These are phyloP conservation scores for Sphaerulina vaccinii DNA, from an alignment of 2,329 filamentous ascomycete genomes.

Conservation along the genomic window DNA sequence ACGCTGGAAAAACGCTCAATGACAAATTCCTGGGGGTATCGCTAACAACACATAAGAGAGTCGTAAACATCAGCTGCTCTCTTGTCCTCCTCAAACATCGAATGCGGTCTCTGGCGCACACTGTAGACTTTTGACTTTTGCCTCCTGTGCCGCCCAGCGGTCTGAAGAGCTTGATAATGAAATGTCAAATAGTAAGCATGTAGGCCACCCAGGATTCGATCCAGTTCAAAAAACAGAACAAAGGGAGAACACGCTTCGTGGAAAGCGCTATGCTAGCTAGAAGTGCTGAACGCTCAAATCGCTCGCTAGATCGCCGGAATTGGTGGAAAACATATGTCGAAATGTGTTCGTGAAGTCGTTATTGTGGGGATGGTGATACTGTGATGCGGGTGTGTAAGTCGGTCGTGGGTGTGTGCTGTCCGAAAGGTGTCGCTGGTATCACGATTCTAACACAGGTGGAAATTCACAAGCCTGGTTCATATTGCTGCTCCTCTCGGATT, in stretches of 20 bases:
- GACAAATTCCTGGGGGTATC: too few relatives aligned
- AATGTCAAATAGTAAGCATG: slow-evolving; percentile 9
- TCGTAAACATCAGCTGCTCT: too few relatives aligned
- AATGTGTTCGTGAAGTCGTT: too few relatives aligned
- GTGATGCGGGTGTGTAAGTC: neutral
- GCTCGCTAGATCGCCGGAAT: neutral
- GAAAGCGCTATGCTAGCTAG: neutral
- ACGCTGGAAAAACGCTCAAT: too few relatives aligned
- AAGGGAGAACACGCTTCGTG: neutral
- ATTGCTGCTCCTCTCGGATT: slow-evolving; percentile 29
- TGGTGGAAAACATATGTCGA: neutral
- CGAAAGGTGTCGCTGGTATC: too few relatives aligned
- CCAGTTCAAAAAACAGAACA: neutral
- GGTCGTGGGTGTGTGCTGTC: neutral
- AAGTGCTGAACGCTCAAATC: neutral
- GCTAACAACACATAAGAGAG: too few relatives aligned
- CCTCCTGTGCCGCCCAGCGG: slow-evolving; percentile 6
- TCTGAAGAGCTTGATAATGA: neutral
- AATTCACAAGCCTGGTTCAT: slow-evolving; percentile 8
- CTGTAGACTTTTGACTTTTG: slow-evolving; percentile 5
- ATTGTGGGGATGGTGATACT: neutral
- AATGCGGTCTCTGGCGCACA: too few relatives aligned
- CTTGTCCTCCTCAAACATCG: too few relatives aligned
- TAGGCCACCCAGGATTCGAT: slow-evolving; percentile 17
- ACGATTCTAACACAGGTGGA: neutral